Conservation (phyloP, 1,284 basidiomycete genomes). For the Ganoderma lingzhi region DNA sequence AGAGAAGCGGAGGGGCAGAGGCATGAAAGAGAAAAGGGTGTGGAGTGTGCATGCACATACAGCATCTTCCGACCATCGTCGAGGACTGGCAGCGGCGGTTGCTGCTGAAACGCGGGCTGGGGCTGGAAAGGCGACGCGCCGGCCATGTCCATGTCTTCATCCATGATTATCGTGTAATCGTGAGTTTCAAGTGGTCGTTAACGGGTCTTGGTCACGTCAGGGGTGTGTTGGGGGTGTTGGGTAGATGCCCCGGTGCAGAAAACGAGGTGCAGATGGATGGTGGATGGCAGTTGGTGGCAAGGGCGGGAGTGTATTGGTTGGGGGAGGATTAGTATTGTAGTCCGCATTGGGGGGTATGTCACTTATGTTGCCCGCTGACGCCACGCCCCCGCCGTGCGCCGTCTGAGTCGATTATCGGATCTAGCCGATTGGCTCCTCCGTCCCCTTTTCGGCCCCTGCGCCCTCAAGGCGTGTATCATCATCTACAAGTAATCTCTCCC, state of each 20-base stretch:
- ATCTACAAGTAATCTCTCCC: constrained; percentile 5
- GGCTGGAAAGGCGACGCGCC: constrained; percentile 46
- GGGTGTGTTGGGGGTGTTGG: neutral
- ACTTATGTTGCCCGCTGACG: constrained; percentile 36
- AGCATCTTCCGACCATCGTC: constrained; percentile 71
- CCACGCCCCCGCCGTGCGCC: constrained; percentile 42
- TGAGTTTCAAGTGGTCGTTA: constrained; percentile 19
- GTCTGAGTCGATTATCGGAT: constrained; percentile 43
- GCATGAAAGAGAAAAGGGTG: neutral
- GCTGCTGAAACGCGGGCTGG: constrained; percentile 45
- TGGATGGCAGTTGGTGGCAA: constrained; percentile 34
- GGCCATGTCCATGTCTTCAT: constrained; percentile 77
- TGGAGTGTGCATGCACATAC: constrained; percentile 53
- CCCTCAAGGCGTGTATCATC: constrained; percentile 6
- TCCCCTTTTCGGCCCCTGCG: constrained; percentile 16
- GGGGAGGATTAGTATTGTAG: constrained; percentile 31
- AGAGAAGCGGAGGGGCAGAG: neutral
- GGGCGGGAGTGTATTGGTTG: constrained; percentile 27
- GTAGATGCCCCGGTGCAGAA: neutral
- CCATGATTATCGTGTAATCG: constrained; percentile 56
- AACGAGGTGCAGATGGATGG: constrained; percentile 11
- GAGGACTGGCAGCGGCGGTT: constrained; percentile 39
- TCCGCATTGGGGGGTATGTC: constrained; percentile 35
- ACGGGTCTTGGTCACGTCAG: constrained; percentile 5
- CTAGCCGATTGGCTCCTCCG: constrained; percentile 34